Evolutionary conservation across 2,329 filamentous ascomycete genomes (phyloP).

Genomic region (Phialophora macrospora): DNA sequence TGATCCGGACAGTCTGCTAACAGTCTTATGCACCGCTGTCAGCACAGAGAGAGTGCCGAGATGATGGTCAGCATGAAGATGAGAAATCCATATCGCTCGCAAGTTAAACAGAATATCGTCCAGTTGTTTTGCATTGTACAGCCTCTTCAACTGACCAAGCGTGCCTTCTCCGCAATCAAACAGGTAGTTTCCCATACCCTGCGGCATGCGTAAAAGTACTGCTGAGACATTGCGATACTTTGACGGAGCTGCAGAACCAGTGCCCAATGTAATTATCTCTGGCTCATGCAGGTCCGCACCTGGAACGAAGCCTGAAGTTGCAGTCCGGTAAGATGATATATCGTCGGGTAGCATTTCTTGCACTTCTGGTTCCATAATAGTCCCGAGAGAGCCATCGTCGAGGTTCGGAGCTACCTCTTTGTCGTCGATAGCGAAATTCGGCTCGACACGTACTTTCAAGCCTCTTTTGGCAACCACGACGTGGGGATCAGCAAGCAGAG

Average conservation of each 20-base stretch:
- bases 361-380: conserved; percentile 40
- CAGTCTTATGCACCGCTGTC: conserved; percentile 26
- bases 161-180: conserved; percentile 94
- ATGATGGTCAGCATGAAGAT: conserved; percentile 95
- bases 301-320: conserved; percentile 53
- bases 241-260: conserved; percentile 85
- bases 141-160: conserved; percentile 79
- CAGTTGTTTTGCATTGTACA: conserved; percentile 69
- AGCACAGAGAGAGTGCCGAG: conserved; percentile 83
- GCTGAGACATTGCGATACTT: conserved; percentile 95
- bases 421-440: conserved; percentile 48
- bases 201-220: conserved; percentile 79
- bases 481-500: conserved; percentile 6
- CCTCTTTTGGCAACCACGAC: conserved; percentile 49
- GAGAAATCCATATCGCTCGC: conserved; percentile 87
- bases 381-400: conserved; percentile 38
- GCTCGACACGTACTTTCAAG: conserved; percentile 53
- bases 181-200: conserved; percentile 79
- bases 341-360: conserved; percentile 38
- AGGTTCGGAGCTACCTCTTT: conserved; percentile 41
- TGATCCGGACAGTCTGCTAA: conserved; percentile 3
- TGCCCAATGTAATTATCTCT: conserved; percentile 86
- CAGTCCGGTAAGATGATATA: conserved; percentile 9
- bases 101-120: conserved; percentile 76
- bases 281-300: conserved; percentile 74